phyloP scores from a whole-genome alignment of 2,329 filamentous ascomycete species.

The Escovopsis sp. region DNA sequence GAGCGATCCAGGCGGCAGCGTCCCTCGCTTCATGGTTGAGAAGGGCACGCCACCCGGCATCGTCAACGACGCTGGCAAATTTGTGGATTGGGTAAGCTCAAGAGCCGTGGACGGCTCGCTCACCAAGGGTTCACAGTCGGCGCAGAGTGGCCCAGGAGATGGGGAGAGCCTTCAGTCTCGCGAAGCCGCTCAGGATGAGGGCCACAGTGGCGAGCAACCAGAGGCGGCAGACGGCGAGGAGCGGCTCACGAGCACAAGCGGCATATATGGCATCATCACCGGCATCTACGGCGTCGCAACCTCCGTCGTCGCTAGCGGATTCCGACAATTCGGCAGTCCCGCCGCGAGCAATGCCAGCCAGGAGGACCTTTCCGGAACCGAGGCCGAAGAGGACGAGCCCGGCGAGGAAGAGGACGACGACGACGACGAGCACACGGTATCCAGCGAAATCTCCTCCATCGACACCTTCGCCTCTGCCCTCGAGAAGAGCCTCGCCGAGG shows the following conservation, averaged over 20 bases:
- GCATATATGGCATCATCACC: constrained; percentile 40
- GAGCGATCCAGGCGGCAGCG: constrained; percentile 75
- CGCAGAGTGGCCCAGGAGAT: constrained; percentile 6
- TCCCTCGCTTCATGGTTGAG: constrained; percentile 84
- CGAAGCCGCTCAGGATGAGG: too few relatives aligned
- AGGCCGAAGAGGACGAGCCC: constrained; percentile 10
- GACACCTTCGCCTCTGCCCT: constrained; percentile 34
- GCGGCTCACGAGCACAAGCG: constrained; percentile 24
- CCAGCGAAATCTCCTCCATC: constrained; percentile 30
- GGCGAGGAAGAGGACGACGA: constrained; percentile 16
- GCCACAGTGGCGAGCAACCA: constrained; percentile 11
- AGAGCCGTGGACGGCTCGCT: constrained; percentile 16
- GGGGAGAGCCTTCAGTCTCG: constrained; percentile 18
- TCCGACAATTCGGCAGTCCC: constrained; percentile 16
- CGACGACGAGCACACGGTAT: constrained; percentile 8
- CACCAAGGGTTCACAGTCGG: too few relatives aligned
- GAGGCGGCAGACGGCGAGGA: constrained; percentile 12
- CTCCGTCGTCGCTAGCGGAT: constrained; percentile 25
- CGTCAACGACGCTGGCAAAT: constrained; percentile 63
- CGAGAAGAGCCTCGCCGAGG: constrained; percentile 19
- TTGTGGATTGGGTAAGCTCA: constrained; percentile 54
- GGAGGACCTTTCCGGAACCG: constrained; percentile 10
- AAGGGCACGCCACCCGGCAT: constrained; percentile 73
- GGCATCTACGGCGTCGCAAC: constrained; percentile 36
- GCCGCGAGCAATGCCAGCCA: constrained; percentile 13